Conservation (phyloP, 164 flowering plant genomes). For the Nymphaea thermarum region DNA sequence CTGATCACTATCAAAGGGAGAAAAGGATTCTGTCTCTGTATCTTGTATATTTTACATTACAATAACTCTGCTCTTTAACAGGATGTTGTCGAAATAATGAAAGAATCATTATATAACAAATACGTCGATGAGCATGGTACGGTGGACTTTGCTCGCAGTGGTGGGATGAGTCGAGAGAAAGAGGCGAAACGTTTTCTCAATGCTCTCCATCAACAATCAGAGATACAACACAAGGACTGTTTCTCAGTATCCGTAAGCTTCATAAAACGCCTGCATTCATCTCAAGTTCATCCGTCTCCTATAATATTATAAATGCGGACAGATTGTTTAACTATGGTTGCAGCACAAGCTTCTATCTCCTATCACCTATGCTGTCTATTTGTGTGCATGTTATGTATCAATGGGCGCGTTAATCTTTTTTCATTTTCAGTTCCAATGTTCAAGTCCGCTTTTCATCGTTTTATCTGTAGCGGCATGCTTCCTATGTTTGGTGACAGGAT, state of each 20-base stretch:
- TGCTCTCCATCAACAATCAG: slow-evolving; percentile 84
- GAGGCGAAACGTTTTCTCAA: slow-evolving; percentile 87
- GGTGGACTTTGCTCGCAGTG: slow-evolving; percentile 95
- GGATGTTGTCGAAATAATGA: slow-evolving; percentile 99
- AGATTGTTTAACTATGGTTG: too few species aligned
- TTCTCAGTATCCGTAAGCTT: slow-evolving; percentile 73
- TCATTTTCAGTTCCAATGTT: too few species aligned
- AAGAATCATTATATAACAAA: slow-evolving; percentile 87
- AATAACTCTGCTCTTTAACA: slow-evolving; percentile 17
- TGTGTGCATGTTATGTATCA: too few species aligned
- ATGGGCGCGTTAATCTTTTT: too few species aligned
- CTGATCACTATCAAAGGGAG: not conserved
- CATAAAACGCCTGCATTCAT: not conserved
- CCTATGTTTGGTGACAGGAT: too few species aligned
- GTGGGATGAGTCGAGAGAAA: slow-evolving; percentile 97
- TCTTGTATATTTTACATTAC: not conserved
- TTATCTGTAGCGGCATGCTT: too few species aligned
- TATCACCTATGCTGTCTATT: too few species aligned
- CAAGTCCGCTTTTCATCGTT: too few species aligned
- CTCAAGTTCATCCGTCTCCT: too few species aligned
- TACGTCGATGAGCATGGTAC: slow-evolving; percentile 92
- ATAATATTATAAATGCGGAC: too few species aligned
- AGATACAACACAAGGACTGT: slow-evolving; percentile 80
- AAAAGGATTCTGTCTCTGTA: not conserved
- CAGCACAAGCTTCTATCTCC: too few species aligned